Evolutionary conservation across 1,139 yeast genomes (phyloP).

Genomic region (Kazachstania sp.): DNA sequence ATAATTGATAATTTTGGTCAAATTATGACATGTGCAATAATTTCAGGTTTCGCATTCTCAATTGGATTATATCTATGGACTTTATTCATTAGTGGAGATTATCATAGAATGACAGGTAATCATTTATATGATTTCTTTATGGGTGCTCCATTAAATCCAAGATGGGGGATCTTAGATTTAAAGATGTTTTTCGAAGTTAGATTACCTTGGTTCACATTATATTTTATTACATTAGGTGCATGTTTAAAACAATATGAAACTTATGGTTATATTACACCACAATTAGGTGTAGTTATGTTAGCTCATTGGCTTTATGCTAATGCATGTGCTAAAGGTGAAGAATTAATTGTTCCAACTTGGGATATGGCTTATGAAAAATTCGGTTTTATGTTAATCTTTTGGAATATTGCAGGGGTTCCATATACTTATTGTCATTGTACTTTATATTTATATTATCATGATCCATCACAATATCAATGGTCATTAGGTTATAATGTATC

Average conservation of each 20-base stretch:
- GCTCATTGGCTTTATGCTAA: constrained; percentile 95
- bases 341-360: constrained; percentile 95
- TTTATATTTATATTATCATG: constrained; percentile 68
- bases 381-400: constrained; percentile 94
- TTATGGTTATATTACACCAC: constrained; percentile 74
- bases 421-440: constrained; percentile 95
- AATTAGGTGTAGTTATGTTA: constrained; percentile 60
- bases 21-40: constrained; percentile 85
- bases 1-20: constrained; percentile 79
- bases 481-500: constrained; percentile 48
- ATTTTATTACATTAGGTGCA: constrained; percentile 68
- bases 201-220: constrained; percentile 89
- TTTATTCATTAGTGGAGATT: constrained; percentile 57
- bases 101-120: constrained; percentile 87
- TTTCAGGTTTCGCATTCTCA: constrained; percentile 63
- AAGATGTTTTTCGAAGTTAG: constrained; percentile 97
- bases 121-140: constrained; percentile 83
- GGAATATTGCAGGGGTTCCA: constrained; percentile 99
- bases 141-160: constrained; percentile 97
- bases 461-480: constrained; percentile 76
- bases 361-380: constrained; percentile 99
- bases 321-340: constrained; percentile 97
- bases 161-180: constrained; percentile 84
- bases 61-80: constrained; percentile 56
- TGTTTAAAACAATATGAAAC: constrained; percentile 69